A percentile compares a stretch with the other conserved stretches of the same genome.
phyloP scores from a whole-genome alignment of 2,329 filamentous ascomycete genomes.

The Beauveria bassiana region DNA sequence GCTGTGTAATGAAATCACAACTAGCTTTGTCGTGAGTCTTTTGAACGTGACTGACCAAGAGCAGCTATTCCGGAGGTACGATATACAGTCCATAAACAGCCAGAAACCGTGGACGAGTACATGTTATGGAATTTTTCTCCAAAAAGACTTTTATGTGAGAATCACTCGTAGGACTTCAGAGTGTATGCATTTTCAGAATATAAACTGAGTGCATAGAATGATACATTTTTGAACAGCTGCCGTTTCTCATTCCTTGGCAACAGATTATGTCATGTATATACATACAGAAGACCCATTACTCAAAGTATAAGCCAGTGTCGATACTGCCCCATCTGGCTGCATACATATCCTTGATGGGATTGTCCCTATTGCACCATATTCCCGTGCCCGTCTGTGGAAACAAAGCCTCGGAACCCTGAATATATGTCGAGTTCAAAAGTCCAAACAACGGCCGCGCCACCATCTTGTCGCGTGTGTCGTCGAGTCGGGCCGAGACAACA shows the following conservation, averaged over 20 bases:
- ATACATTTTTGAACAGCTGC: not conserved
- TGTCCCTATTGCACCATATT: not conserved
- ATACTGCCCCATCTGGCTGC: not conserved
- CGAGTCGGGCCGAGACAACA: not conserved
- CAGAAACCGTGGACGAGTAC: not conserved
- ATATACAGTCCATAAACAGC: not conserved
- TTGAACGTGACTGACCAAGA: not conserved
- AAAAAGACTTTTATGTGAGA: not conserved
- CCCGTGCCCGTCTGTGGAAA: conserved; percentile 4
- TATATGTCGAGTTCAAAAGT: not conserved
- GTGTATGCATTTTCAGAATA: not conserved
- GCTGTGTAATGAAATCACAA: not conserved
- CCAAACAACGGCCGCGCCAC: not conserved
- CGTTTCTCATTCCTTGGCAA: not conserved
- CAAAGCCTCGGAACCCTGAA: not conserved
- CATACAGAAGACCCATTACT: conserved; percentile 22
- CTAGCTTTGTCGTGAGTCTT: not conserved
- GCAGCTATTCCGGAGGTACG: not conserved
- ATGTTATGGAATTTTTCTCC: not conserved
- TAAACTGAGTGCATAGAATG: not conserved
- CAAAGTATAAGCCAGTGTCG: conserved; percentile 25
- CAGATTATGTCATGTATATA: too few relatives aligned
- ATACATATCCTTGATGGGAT: conserved; percentile 4
- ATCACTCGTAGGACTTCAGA: conserved; percentile 27
- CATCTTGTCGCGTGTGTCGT: not conserved